phyloP scores from a whole-genome alignment of 1,284 basidiomycete species.

The Sphaerobolus stellatus region DNA sequence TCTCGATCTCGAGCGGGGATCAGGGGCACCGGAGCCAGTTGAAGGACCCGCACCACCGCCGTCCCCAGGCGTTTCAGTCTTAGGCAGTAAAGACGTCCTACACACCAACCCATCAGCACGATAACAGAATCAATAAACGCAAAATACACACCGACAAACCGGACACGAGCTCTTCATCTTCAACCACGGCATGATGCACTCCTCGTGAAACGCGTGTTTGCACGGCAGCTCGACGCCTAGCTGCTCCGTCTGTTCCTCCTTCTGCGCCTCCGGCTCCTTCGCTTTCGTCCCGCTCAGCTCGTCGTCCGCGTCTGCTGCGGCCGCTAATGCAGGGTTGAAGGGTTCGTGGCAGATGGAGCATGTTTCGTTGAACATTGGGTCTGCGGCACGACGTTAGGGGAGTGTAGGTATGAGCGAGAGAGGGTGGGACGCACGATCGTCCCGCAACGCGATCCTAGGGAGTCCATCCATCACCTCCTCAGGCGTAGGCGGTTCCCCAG shows the following conservation, averaged over 20 bases:
- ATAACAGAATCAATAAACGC: background rate
- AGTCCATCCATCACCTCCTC: constrained; percentile 67
- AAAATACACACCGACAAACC: constrained; percentile 65
- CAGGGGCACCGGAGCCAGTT: background rate
- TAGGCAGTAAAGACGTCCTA: constrained; percentile 11
- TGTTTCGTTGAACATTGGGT: constrained; percentile 58
- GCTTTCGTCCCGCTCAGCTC: background rate
- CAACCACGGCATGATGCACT: constrained; percentile 80
- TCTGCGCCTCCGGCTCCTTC: background rate
- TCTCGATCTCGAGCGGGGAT: background rate
- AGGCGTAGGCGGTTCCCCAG: constrained; percentile 67
- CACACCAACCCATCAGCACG: background rate
- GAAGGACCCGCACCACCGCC: background rate
- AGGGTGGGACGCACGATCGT: constrained; percentile 50
- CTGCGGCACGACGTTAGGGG: constrained; percentile 33
- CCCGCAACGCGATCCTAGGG: constrained; percentile 58
- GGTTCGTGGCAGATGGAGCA: constrained; percentile 81
- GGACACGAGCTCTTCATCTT: constrained; percentile 83
- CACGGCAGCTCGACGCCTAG: constrained; percentile 72
- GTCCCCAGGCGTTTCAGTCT: background rate
- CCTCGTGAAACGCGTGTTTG: constrained; percentile 77
- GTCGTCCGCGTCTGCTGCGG: constrained; percentile 54
- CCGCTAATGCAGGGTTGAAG: constrained; percentile 63
- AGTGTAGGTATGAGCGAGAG: background rate
- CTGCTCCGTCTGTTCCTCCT: background rate